Base-by-base conservation (phyloP, 208 protist species). In the Acanthamoeba divionensis region DNA sequence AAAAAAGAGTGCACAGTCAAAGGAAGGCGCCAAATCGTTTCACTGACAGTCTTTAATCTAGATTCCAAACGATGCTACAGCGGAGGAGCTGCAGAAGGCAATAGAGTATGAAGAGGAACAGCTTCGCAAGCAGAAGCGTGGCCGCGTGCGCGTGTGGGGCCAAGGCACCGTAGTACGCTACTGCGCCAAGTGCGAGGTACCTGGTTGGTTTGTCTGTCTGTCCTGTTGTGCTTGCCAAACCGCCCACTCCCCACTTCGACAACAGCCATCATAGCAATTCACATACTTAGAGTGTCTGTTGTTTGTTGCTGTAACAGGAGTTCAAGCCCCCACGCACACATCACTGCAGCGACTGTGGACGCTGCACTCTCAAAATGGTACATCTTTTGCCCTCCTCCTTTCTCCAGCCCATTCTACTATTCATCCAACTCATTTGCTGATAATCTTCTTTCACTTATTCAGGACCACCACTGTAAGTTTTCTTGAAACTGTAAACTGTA, bases 381-480 rank as follows among this genome's bases (percentile, higher is more conserved):
- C 44, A 12, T 5, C 38, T 31, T 18, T 5, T 31, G 13, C 47
- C 47, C 33, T 15, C 26, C 65, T 69, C 24, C 24, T 31, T 69
- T 9, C 9, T 69, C 62, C 24, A 12, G 21, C 36, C 36, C 62
- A 10, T 29, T 9, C 18, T 12, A 13, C 44, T 55, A 7, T 31
- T 80, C 3, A 38, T 80, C 69, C 24, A 9, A 15, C 24, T 79
- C 21, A 54, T 7, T 79, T 44, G 29, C 18, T 29, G n/a, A 15
- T 24, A 71, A 18, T 12, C 63, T 71, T 29, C 18, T 24, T 71
- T 47, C 8, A 50, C 29, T 24, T 7, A 15, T 33, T 44, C 33
- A 80, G 73, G 73, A 83, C 26, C 73, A 83, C 44, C 73, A 83
- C 73, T 83, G 73, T 83, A 83, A n/a, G n/a, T 75, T 9, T 24